These are phyloP conservation scores for Ceratobasidium theobromae DNA, from an alignment of 1,284 basidiomycete genomes.

Conservation along the genomic window DNA sequence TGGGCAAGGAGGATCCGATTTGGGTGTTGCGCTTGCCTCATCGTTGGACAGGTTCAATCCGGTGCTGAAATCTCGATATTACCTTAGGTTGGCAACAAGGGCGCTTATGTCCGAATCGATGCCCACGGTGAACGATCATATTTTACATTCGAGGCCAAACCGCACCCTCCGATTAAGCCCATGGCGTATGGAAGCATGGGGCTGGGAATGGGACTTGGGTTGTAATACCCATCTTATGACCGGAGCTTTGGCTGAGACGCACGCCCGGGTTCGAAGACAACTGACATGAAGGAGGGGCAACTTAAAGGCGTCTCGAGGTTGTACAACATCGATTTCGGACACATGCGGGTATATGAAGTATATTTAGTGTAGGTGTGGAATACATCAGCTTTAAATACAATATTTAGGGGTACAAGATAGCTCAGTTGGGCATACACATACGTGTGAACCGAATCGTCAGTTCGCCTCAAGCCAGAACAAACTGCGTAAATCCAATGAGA, in stretches of 20 bases:
- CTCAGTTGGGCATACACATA: background rate
- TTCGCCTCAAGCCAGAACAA: background rate
- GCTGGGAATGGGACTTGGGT: constrained; percentile 42
- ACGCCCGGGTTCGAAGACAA: no score
- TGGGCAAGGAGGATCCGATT: background rate
- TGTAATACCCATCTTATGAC: no score
- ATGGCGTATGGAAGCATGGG: constrained; percentile 73
- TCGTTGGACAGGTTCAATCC: no score
- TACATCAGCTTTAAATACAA: background rate
- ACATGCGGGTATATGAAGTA: constrained; percentile 19
- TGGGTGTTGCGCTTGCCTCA: background rate
- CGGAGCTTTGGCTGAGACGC: no score
- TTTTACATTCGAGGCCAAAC: constrained; percentile 74
- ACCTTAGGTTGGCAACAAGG: constrained; percentile 61
- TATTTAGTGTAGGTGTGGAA: constrained; percentile 26
- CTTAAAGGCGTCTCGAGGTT: background rate
- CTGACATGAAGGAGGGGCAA: no score
- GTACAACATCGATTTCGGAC: background rate
- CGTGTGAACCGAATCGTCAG: no score
- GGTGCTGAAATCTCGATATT: background rate
- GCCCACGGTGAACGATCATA: constrained; percentile 73
- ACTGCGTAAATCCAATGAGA: background rate
- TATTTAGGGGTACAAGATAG: background rate
- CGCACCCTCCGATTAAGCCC: constrained; percentile 87
- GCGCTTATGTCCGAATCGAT: constrained; percentile 83